Conservation (phyloP, 2,329 filamentous ascomycete genomes). For the Penicillium nordicum region DNA sequence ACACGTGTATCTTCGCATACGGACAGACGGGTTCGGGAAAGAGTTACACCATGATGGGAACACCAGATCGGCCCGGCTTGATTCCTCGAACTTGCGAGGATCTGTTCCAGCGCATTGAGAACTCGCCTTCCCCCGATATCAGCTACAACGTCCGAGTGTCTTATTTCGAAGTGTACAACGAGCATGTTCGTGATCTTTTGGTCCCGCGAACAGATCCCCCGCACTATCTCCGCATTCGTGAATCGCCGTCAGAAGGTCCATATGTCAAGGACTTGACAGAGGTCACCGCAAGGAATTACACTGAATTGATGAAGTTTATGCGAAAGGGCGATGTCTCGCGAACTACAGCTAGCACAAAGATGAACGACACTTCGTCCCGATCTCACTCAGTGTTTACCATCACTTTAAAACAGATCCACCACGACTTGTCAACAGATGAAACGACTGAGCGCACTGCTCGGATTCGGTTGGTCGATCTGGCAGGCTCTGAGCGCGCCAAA, state of each 20-base stretch:
- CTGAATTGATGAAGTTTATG: constrained; percentile 88
- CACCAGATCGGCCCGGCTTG: constrained; percentile 75
- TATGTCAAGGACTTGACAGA: constrained; percentile 97
- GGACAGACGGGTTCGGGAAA: constrained; percentile 97
- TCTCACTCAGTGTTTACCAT: constrained; percentile 98
- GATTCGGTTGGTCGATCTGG: constrained; percentile 91
- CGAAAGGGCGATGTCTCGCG: constrained; percentile 81
- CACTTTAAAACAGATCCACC: constrained; percentile 95
- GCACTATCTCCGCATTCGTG: constrained; percentile 93
- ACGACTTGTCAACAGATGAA: constrained; percentile 95
- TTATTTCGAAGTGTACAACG: constrained; percentile 99
- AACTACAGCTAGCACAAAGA: constrained; percentile 91
- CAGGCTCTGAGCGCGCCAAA: constrained; percentile 91
- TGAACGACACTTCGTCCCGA: constrained; percentile 97
- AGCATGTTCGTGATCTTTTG: constrained; percentile 92
- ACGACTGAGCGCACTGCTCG: constrained; percentile 92
- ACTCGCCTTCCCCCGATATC: constrained; percentile 80
- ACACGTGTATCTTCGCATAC: constrained; percentile 98
- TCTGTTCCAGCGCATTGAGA: constrained; percentile 87
- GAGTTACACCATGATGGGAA: constrained; percentile 98
- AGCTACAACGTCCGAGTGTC: constrained; percentile 97
- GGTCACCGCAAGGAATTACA: constrained; percentile 80
- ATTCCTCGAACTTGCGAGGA: constrained; percentile 96
- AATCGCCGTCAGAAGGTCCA: constrained; percentile 89
- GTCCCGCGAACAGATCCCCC: constrained; percentile 75